Percentiles rank a stretch among this genome's conserved stretches.
These are phyloP conservation scores for Suillus variegatus DNA, from an alignment of 768 basidiomycete species.

Conservation along the genomic window DNA sequence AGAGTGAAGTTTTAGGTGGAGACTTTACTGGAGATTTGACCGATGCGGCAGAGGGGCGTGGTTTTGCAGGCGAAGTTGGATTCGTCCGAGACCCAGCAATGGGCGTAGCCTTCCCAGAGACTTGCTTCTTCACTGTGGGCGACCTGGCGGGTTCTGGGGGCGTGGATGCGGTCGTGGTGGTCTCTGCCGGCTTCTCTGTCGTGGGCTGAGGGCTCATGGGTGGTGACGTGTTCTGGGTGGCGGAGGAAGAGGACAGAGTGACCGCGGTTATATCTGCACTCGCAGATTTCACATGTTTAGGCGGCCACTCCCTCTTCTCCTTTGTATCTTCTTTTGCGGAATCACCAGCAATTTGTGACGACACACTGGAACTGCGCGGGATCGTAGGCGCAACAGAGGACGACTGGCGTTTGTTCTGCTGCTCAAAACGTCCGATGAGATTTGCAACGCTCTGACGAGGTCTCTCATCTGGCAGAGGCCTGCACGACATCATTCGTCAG, in stretches of 20 bases:
- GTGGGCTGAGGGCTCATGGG: constrained; percentile 32
- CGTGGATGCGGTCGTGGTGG: constrained; percentile 19
- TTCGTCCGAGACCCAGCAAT: constrained; percentile 22
- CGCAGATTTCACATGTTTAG: constrained; percentile 39
- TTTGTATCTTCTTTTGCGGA: constrained; percentile 65
- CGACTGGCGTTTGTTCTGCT: constrained; percentile 69
- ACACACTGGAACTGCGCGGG: constrained; percentile 66
- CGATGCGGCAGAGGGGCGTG: constrained; percentile 22
- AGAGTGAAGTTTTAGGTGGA: constrained; percentile 33
- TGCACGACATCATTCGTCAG: constrained; percentile 32
- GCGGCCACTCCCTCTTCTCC: constrained; percentile 81
- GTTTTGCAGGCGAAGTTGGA: constrained; percentile 31
- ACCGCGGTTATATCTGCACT: constrained; percentile 33
- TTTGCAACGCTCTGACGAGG: constrained; percentile 87
- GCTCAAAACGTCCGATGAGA: constrained; percentile 88
- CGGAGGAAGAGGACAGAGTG: constrained; percentile 37
- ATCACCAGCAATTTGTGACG: constrained; percentile 65
- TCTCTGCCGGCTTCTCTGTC: constrained; percentile 24
- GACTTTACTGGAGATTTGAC: constrained; percentile 24
- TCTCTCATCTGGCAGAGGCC: constrained; percentile 87
- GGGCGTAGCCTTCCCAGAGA: constrained; percentile 23
- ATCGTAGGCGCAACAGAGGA: constrained; percentile 36
- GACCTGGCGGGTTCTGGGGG: constrained; percentile 23
- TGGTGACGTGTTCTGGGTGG: constrained; percentile 20
- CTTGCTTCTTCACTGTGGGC: constrained; percentile 19